A percentile compares a stretch with the other conserved stretches of the same genome.
Evolutionary conservation across 2,329 filamentous ascomycete species (phyloP).

Genomic region (Stemphylium lycopersici): DNA sequence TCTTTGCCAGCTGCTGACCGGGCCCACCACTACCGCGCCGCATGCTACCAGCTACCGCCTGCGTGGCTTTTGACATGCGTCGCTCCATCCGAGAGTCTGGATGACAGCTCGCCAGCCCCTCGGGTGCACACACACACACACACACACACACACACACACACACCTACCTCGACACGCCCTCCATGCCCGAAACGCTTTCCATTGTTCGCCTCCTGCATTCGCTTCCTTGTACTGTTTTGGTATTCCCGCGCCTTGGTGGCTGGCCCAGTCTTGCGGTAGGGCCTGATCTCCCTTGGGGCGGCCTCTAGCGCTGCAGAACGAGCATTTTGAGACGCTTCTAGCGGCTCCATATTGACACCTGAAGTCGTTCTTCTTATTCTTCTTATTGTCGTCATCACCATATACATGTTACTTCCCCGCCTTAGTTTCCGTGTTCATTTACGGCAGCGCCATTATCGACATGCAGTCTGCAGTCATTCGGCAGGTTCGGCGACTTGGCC

Average conservation of each 20-base stretch:
- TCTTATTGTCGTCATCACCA: neutral
- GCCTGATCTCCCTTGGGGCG: neutral
- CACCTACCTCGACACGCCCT: slow-evolving; percentile 9
- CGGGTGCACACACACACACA: slow-evolving; percentile 12
- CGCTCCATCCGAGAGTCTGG: slow-evolving; percentile 13
- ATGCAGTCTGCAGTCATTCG: neutral
- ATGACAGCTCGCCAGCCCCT: slow-evolving; percentile 11
- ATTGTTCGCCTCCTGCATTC: neutral
- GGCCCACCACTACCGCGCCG: slow-evolving; percentile 20
- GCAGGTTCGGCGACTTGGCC: slow-evolving; percentile 13
- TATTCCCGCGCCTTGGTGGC: neutral
- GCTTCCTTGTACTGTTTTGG: neutral
- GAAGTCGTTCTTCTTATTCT: neutral
- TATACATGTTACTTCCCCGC: neutral
- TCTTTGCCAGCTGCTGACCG: slow-evolving; percentile 11
- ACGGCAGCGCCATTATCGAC: neutral
- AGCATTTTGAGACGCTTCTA: neutral
- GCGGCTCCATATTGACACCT: neutral
- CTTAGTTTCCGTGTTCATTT: too few species aligned
- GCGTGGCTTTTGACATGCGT: slow-evolving; percentile 8
- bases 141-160: too few species aligned
- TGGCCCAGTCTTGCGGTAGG: neutral
- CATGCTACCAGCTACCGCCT: slow-evolving; percentile 7
- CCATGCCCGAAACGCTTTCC: neutral
- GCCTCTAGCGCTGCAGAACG: neutral